Base-by-base conservation (phyloP, 345 rosid genomes). In the Odontarrhena argentea region DNA sequence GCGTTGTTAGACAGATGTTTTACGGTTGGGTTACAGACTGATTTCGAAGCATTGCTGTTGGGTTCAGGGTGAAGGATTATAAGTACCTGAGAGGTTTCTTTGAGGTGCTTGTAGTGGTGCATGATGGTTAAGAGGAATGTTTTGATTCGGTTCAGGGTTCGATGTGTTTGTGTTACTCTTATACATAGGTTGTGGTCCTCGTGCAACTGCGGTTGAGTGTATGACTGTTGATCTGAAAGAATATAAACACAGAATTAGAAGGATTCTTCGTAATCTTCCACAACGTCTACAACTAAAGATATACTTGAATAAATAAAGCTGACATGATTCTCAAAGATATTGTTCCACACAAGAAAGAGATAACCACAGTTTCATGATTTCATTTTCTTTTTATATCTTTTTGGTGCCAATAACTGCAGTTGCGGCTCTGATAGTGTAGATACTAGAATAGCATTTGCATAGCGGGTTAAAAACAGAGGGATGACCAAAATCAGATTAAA, bases 211-310 rank as follows among this genome's bases (percentile, higher is more conserved):
- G 34, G 75, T 85, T 43, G 98, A 82, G 71, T 85, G 93, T 50
- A 93, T 79, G 60, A 87, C 70, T n/a, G 97, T 87, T 68, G 98
- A 89, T 76, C 98, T 89, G 87, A 68, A 81, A 66, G 8, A 40
- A 74, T 61, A 47, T 12, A 74, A 30, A 55, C 7, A 35, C 15
- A 46, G 46, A 69, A 45, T 52, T 45, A 36, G 49, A 54, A 14
- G 43, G n/a, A 34, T 13, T 26, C 35, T 10, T 35, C 32, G 14
- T 47, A 37, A 5, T 30, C 46, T 48, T 46, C 10, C 18, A n/a
- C 49, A 64, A 9, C 9, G 10, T 44, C n/a, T 18, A 10, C 28
- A 41, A 52, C 18, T 41, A 52, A 14, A 41, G 9, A 13, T 32
- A 1, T 10, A 22, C 5, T 32, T 15, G 32, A 36, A 35, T 12